Evolutionary conservation across 2,329 filamentous ascomycete genomes (phyloP), one percentile per base, ranked within the genome.

Genomic region (Pseudogymnoascus sp.): DNA sequence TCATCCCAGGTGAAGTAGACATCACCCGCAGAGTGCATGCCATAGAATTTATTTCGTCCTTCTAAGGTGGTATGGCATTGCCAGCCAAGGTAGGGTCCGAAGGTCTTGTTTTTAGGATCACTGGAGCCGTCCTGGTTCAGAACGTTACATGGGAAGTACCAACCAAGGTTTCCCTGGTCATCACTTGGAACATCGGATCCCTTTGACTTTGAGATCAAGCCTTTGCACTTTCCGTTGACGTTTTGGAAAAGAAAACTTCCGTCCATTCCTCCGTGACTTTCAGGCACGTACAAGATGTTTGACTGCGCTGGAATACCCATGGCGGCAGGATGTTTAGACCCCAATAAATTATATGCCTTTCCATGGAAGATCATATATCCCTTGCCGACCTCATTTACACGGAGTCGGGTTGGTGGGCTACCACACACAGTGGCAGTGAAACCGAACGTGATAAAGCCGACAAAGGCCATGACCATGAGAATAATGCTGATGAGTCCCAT

Each of bases 301-400:
- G 89, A 80, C 31, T 82, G 83, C 1, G 73, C 69, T 16, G 89
- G 84, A 67, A 99, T 91, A 37, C 92, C 92, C 66, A 85, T 79
- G 1, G 92, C 94, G 2, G 84, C 82, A 5, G 92, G 91, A 74
- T 99, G 94, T 25, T 82, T 80, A 0, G 92, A 96, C 35, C 76
- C 75, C 4, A 86, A 84, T 63, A 99, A 78, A 72, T 97, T 88
- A 72, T 96, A 97, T 2, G 94, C 94, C 65, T 86, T 82, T 62
- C 94, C 94, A 70, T 99, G 93, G 73, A 97, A 94, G 68, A 99
- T 97, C 90, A 99, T 92, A 78, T 91, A 97, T 11, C 91, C 91
- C 5, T 72, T 74, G 61, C 83, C 83, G 63, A 99, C 91, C 65
- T 95, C 80, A 75, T 97, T 97, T 73, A 91, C 83, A 66, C 87